These are phyloP conservation scores for Trichosanthes cucumerina DNA, from an alignment of 306 rosid genomes.

Conservation along the genomic window DNA sequence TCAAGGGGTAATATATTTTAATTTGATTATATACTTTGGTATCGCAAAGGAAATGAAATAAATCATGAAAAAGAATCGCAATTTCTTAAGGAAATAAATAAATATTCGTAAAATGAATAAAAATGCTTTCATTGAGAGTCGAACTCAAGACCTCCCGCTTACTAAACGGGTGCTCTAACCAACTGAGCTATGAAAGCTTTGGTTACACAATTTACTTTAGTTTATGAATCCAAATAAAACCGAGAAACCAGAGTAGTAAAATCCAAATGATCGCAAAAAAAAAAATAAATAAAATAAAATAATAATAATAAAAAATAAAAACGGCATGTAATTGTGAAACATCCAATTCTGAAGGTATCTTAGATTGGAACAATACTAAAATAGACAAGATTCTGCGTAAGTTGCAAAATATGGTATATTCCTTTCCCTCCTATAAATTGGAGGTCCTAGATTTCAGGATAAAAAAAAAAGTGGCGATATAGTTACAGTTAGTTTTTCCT, in stretches of 20 bases:
- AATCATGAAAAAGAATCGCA: background rate
- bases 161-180: slow-evolving; percentile 86
- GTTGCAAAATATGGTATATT: background rate
- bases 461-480: background rate
- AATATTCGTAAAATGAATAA: too few species aligned
- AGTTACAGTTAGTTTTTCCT: background rate
- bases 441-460: background rate
- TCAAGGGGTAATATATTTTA: too few species aligned
- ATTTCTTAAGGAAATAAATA: too few species aligned
- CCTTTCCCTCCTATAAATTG: background rate
- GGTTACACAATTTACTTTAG: too few species aligned
- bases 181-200: slow-evolving; percentile 64
- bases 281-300: too few species aligned
- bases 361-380: background rate
- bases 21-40: too few species aligned
- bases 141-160: slow-evolving; percentile 85
- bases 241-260: too few species aligned
- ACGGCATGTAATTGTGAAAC: background rate
- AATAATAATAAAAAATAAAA: too few species aligned
- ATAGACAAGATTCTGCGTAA: background rate
- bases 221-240: too few species aligned
- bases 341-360: background rate
- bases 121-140: slow-evolving; percentile 58
- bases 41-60: too few species aligned
- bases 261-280: background rate